Base-by-base conservation (phyloP, 2,329 filamentous ascomycete genomes). In the Hymenoscyphus salicellus region DNA sequence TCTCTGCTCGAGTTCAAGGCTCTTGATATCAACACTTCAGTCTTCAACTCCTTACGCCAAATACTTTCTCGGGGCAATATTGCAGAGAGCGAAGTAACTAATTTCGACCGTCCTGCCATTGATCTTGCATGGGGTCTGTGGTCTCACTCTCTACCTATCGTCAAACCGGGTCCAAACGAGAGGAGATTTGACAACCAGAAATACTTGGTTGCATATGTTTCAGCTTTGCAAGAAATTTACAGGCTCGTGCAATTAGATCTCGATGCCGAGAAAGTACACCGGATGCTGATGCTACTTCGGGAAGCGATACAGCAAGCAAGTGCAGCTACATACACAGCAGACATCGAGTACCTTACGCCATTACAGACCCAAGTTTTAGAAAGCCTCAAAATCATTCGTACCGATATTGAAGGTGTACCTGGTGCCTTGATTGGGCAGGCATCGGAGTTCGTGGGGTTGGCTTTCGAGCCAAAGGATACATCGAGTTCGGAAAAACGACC, bases 181-280 rank as follows among this genome's bases (percentile, higher is more conserved):
- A 73, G 79, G 59, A 82, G 81, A 59, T 77, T 80, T 0, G 78
- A 90, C 66, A 96, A 95, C 69, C 92, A 97, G 74, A 88, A 89
- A 63, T 93, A 91, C 11, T 84, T 94, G n/a, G 79, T 91, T 33
- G 90, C 93, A n/a, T 97, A 97, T 78, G 85, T 95, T 0, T 84
- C 88, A 26, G 84, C 90, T 1, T 84, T 95, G 49, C 82, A 87
- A 63, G 89, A 95, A 70, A 83, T 98, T 0, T 96, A 97, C 73
- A 84, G 86, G 0, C 83, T 97, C 5, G 86, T 92, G 58, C 83
- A 89, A 64, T 78, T 81, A 7, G 83, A 86, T 17, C 79, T 97
- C 23, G 83, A 84, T 10, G 79, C 85, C 0, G 81, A 86, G 2
- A 83, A 85, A 57, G 85, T 93, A 8, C 79, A 83, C 49, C 83